A percentile compares a stretch with the other conserved stretches of the same genome.
phyloP scores from a whole-genome alignment of 192 early-diverging fungal species.

The Backusella liffmaniae region DNA sequence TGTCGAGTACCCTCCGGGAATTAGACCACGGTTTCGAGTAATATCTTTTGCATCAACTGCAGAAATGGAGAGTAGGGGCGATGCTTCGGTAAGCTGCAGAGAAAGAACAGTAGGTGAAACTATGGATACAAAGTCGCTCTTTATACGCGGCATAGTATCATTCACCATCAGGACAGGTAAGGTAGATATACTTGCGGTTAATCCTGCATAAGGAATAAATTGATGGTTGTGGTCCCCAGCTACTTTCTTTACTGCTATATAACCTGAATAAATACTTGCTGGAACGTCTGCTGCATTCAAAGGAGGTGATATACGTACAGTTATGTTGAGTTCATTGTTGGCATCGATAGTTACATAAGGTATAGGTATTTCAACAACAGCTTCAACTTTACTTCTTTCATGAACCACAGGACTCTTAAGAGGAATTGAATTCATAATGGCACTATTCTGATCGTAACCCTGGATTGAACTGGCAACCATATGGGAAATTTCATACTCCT shows the following conservation, averaged over 20 bases:
- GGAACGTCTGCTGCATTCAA: conserved; percentile 19
- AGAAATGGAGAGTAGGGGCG: conserved; percentile 10
- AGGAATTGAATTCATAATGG: conserved; percentile 14
- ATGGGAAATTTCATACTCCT: conserved; percentile 40
- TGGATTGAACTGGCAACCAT: conserved; percentile 38
- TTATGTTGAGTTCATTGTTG: conserved; percentile 30
- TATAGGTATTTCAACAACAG: conserved; percentile 36
- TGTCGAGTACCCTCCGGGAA: conserved; percentile 21
- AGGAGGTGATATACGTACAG: conserved; percentile 43
- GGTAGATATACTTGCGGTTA: conserved; percentile 12
- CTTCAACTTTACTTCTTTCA: conserved; percentile 15
- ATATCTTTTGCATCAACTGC: conserved; percentile 17
- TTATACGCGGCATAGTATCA: conserved; percentile 20
- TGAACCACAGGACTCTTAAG: conserved; percentile 21
- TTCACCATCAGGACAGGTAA: conserved; percentile 28
- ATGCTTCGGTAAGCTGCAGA: conserved; percentile 18
- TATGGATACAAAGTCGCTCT: neutral
- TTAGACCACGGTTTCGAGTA: neutral
- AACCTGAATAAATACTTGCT: conserved; percentile 52
- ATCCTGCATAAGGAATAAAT: conserved; percentile 31
- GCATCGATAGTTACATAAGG: conserved; percentile 31
- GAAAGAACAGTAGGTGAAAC: neutral
- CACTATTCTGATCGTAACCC: conserved; percentile 32
- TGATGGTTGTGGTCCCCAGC: neutral
- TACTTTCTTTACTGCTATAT: conserved; percentile 30